A percentile compares a stretch with the other conserved stretches of the same genome.
Evolutionary conservation across 805 yeast genomes (phyloP).

Genomic region (Metschnikowia lochheadii): DNA sequence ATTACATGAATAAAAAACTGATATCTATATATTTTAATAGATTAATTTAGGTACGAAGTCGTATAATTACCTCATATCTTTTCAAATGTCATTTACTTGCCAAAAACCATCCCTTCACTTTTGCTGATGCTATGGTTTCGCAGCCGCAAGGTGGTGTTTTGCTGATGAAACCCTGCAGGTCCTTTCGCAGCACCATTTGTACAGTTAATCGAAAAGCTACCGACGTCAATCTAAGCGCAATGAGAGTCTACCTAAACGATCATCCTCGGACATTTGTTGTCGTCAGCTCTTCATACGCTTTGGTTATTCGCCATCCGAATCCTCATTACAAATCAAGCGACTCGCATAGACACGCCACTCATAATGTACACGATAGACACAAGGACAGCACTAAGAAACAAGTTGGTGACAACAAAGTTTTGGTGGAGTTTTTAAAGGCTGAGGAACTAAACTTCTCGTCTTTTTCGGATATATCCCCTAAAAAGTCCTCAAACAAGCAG

Average conservation of each 20-base stretch:
- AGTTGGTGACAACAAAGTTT: slow-evolving; percentile 30
- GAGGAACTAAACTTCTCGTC: slow-evolving; percentile 33
- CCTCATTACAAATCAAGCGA: slow-evolving; percentile 24
- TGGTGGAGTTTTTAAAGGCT: slow-evolving; percentile 52
- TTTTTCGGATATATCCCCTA: slow-evolving; percentile 43
- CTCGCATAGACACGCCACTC: slow-evolving; percentile 17
- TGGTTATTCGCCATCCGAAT: slow-evolving; percentile 52
- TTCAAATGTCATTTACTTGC: neutral
- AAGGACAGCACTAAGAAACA: slow-evolving; percentile 9
- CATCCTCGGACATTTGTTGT: slow-evolving; percentile 69
- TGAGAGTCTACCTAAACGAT: slow-evolving; percentile 61
- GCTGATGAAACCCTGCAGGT: slow-evolving; percentile 2
- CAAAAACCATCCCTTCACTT: neutral
- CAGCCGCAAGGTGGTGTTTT: neutral
- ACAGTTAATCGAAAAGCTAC: neutral
- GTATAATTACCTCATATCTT: too few species aligned
- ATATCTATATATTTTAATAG: neutral
- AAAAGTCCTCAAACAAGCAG: slow-evolving; percentile 21
- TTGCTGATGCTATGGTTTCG: neutral
- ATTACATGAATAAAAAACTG: neutral
- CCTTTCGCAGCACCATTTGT: slow-evolving; percentile 1
- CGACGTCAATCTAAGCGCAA: slow-evolving; percentile 17
- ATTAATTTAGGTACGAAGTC: neutral
- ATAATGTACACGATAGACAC: slow-evolving; percentile 21
- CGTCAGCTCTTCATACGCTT: slow-evolving; percentile 53